Evolutionary conservation across 495 filamentous ascomycete genomes (phyloP).

Genomic region (Penicillium soppii): DNA sequence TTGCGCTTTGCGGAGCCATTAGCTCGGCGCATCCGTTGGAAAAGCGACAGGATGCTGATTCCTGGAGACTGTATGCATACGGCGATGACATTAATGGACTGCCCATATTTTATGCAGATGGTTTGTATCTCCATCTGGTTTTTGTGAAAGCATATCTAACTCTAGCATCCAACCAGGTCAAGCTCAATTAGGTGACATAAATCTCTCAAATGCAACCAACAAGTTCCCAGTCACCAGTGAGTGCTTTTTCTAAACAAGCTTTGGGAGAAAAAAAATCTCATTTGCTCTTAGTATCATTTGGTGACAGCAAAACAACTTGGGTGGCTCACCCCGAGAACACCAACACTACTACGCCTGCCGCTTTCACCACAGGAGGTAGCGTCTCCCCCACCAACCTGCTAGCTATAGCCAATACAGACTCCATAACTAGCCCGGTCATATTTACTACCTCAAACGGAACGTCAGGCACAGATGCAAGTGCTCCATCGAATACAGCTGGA

Average conservation of each 20-base stretch:
- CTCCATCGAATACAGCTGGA: too few species aligned
- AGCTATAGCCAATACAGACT: not conserved
- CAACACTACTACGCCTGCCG: not conserved
- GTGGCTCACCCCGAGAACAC: conserved; percentile 3
- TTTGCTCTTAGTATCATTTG: not conserved
- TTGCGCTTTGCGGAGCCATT: not conserved
- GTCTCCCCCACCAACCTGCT: conserved; percentile 4
- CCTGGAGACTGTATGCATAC: conserved; percentile 33
- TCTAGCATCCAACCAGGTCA: not conserved
- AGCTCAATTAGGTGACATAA: not conserved
- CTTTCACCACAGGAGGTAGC: too few species aligned
- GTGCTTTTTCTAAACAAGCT: too few species aligned
- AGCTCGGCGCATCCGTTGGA: not conserved
- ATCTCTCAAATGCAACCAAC: conserved; percentile 8
- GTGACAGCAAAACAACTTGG: not conserved
- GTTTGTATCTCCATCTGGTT: conserved; percentile 7
- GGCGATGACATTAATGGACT: conserved; percentile 31
- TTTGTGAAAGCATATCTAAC: not conserved
- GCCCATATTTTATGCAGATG: conserved; percentile 32
- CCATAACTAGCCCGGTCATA: not conserved
- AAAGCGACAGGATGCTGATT: not conserved
- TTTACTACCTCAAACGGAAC: not conserved
- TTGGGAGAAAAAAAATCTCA: too few species aligned
- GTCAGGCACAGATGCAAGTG: not conserved
- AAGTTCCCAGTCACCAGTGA: conserved; percentile 9